Evolutionary conservation across 768 basidiomycete species (phyloP), one percentile per base, ranked within the genome.

Genomic region (Kwoniella heveanensis): DNA sequence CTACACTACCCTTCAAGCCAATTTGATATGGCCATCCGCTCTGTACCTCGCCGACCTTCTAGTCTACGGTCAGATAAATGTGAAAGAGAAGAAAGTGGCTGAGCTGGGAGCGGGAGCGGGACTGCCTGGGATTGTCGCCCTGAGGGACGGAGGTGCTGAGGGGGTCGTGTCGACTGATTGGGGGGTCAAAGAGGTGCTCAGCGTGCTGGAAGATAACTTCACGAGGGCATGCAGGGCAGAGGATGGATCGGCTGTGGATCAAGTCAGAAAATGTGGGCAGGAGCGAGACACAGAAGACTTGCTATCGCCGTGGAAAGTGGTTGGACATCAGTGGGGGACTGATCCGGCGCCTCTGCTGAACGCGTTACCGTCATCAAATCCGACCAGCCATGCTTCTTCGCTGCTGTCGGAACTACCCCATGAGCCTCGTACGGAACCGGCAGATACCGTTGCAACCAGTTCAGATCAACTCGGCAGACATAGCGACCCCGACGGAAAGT

Each of bases 31-130:
- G 78, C 67, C 77, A 4, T 64, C 75, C 0, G 57, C 68, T 1
- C 63, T 79, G 32, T 76, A 67, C 64, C 68, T 77, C 21, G 67
- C 78, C 13, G 78, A 79, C 30, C 61, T 71, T 9, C 65, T 79
- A 44, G 25, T 48, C 4, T 25, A 47, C 17, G 44, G 52, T 0
- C 24, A 17, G 15, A 65, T 76, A 55, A 36, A 47, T 6, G 67
- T 72, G 0, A 13, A 25, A 7, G 53, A 30, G 2, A 29, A 53
- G 37, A 36, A 70, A 21, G 62, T 76, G 3, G 68, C 70, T 21
- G 78, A 79, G 54, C 65, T 79, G 22, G 78, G 78, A 17, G 77
- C 78, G 6, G 77, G 71, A 26, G 75, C 74, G 2, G 78, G 78
- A 2, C 60, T 79, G 46, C 73, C 77, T 7, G 71, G 73, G 15